Evolutionary conservation across 768 basidiomycete genomes (phyloP).

Genomic region (Pleurotus platypus): DNA sequence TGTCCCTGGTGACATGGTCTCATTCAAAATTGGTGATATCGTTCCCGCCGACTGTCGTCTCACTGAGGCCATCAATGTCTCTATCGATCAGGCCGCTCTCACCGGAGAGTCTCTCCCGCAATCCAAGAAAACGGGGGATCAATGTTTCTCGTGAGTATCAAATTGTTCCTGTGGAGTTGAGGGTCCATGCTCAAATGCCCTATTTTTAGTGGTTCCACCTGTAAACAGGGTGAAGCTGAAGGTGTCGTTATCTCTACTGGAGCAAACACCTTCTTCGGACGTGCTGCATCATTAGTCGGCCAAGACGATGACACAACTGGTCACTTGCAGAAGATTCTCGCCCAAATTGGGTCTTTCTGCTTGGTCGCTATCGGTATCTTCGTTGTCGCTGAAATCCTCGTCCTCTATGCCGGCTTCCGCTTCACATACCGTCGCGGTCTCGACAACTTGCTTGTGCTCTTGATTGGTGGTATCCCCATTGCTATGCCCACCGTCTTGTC

Average conservation of each 20-base stretch:
- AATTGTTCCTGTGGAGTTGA: slow-evolving; percentile 7
- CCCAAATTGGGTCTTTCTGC: slow-evolving; percentile 97
- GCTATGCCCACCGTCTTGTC: slow-evolving; percentile 99
- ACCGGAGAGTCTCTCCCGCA: slow-evolving; percentile 96
- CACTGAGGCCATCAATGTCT: slow-evolving; percentile 94
- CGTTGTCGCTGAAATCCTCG: slow-evolving; percentile 90
- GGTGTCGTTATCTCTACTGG: slow-evolving; percentile 98
- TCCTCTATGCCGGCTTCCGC: slow-evolving; percentile 88
- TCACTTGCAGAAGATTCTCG: slow-evolving; percentile 98
- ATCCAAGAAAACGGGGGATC: slow-evolving; percentile 89
- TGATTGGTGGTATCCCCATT: slow-evolving; percentile 99
- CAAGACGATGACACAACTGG: slow-evolving; percentile 97
- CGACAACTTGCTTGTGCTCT: slow-evolving; percentile 94
- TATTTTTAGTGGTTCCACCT: slow-evolving; percentile 79
- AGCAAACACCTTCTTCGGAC: slow-evolving; percentile 98
- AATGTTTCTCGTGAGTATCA: slow-evolving; percentile 92
- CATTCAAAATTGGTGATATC: slow-evolving; percentile 99
- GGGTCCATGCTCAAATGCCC: slow-evolving; percentile 6
- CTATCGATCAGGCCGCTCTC: slow-evolving; percentile 96
- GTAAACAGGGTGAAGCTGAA: slow-evolving; percentile 99
- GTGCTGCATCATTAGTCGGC: slow-evolving; percentile 95
- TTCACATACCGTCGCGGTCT: slow-evolving; percentile 93
- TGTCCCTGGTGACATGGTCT: slow-evolving; percentile 93
- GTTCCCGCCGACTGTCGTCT: slow-evolving; percentile 98
- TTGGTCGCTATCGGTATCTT: slow-evolving; percentile 94